Conservation (phyloP, 1,284 basidiomycete genomes). For the Melanopsichium pennsylvanicum region DNA sequence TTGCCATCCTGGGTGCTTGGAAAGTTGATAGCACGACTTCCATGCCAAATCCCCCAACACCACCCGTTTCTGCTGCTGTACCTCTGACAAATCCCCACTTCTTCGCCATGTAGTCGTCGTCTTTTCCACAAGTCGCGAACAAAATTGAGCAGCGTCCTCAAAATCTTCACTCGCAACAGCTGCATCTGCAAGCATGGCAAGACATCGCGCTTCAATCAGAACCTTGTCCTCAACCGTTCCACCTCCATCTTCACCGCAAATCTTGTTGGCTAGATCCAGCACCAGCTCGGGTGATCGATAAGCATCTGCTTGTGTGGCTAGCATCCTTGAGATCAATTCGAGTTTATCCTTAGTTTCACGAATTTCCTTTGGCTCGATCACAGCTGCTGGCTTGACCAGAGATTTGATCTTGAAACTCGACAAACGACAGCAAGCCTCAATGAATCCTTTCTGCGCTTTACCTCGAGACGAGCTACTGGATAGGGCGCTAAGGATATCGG, state of each 20-base stretch:
- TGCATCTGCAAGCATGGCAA: slow-evolving; percentile 46
- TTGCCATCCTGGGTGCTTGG: slow-evolving; percentile 39
- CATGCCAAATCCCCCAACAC: slow-evolving; percentile 38
- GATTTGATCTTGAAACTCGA: slow-evolving; percentile 40
- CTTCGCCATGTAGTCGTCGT: too few species aligned
- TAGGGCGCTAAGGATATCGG: slow-evolving; percentile 20
- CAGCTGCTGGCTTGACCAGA: not conserved
- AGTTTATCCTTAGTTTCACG: too few species aligned
- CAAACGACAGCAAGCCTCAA: slow-evolving; percentile 43
- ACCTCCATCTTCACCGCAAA: too few species aligned
- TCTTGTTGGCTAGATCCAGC: too few species aligned
- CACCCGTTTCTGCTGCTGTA: not conserved
- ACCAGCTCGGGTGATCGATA: too few species aligned
- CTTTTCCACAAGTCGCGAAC: slow-evolving; percentile 8
- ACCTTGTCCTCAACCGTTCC: slow-evolving; percentile 1
- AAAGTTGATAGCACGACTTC: slow-evolving; percentile 32
- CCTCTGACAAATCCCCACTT: too few species aligned
- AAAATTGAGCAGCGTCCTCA: slow-evolving; percentile 16
- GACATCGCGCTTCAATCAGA: slow-evolving; percentile 24
- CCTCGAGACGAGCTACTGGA: not conserved
- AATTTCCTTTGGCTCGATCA: not conserved
- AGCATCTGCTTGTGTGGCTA: too few species aligned
- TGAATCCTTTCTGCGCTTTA: slow-evolving; percentile 21
- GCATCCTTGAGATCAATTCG: too few species aligned
- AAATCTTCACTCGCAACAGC: slow-evolving; percentile 32